A percentile compares a stretch with the other conserved stretches of the same genome.
These are phyloP conservation scores for Medicago lupulina DNA, from an alignment of 306 rosid species.

Conservation along the genomic window DNA sequence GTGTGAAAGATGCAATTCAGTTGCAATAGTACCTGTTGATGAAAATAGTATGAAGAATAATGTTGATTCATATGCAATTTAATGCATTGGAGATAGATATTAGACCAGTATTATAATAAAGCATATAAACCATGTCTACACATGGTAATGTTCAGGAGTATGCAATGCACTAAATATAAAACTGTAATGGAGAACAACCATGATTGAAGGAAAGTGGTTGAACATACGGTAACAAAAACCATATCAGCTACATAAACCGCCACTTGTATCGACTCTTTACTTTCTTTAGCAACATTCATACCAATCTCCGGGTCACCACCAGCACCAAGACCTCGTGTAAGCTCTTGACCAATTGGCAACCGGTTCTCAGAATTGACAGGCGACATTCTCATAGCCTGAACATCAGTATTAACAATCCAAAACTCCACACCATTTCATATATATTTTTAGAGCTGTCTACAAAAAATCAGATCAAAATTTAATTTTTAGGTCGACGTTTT, in stretches of 20 bases:
- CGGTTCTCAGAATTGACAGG: constrained; percentile 81
- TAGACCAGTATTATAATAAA: constrained; percentile 3
- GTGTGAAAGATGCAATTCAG: no score
- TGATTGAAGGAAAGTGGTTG: constrained; percentile 39
- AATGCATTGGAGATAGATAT: no score
- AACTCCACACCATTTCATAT: constrained; percentile 96
- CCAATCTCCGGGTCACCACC: constrained; percentile 99
- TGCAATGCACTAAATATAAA: constrained; percentile 14
- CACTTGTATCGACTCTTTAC: constrained; percentile 82
- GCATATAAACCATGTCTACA: constrained; percentile 27
- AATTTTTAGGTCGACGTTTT: no score
- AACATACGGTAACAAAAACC: constrained; percentile 97
- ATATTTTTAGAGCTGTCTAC: no score
- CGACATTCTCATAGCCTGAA: constrained; percentile 98
- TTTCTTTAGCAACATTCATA: constrained; percentile 98
- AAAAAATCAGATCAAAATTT: no score
- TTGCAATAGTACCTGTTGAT: no score
- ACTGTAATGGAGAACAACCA: constrained; percentile 35
- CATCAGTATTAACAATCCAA: constrained; percentile 94
- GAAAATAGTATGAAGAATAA: no score
- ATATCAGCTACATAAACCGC: constrained; percentile 92
- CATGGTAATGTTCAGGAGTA: not conserved
- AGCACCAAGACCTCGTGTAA: constrained; percentile 98
- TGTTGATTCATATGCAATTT: no score
- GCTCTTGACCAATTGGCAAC: constrained; percentile 94